Evolutionary conservation across 805 yeast species (phyloP).

Genomic region (Yarrowia divulgata): DNA sequence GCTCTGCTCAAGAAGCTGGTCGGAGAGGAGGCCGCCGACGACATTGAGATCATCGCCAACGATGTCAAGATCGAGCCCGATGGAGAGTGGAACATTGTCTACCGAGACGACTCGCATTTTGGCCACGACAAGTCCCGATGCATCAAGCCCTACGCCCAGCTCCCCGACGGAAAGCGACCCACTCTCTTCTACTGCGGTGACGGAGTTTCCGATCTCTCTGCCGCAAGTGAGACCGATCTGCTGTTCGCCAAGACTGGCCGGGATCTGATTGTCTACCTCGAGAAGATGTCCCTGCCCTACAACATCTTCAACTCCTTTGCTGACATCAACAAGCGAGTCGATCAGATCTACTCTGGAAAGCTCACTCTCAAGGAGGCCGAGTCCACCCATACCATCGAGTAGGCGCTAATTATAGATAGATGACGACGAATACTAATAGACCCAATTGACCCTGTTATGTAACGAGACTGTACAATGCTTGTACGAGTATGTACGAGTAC

Average conservation of each 20-base stretch:
- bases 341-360: conserved; percentile 59
- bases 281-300: conserved; percentile 79
- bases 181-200: conserved; percentile 93
- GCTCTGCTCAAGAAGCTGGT: conserved; percentile 76
- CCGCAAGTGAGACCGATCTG: conserved; percentile 93
- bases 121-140: conserved; percentile 95
- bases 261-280: conserved; percentile 86
- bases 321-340: conserved; percentile 72
- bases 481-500: no score
- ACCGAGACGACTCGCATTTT: conserved; percentile 82
- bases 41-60: conserved; percentile 83
- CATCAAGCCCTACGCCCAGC: conserved; percentile 59
- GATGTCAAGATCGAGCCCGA: conserved; percentile 65
- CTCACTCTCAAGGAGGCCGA: conserved; percentile 45
- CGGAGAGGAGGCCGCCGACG: conserved; percentile 74
- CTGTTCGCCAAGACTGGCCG: conserved; percentile 92
- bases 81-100: conserved; percentile 81
- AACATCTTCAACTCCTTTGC: conserved; percentile 78
- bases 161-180: conserved; percentile 58
- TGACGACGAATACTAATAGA: conserved; percentile 23
- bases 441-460: neutral
- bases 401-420: neutral
- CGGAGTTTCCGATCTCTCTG: conserved; percentile 94
- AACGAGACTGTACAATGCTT: neutral
- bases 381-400: conserved; percentile 14